Evolutionary conservation across 441 rosid species (phyloP).

Genomic region (Gossypium davidsonii): DNA sequence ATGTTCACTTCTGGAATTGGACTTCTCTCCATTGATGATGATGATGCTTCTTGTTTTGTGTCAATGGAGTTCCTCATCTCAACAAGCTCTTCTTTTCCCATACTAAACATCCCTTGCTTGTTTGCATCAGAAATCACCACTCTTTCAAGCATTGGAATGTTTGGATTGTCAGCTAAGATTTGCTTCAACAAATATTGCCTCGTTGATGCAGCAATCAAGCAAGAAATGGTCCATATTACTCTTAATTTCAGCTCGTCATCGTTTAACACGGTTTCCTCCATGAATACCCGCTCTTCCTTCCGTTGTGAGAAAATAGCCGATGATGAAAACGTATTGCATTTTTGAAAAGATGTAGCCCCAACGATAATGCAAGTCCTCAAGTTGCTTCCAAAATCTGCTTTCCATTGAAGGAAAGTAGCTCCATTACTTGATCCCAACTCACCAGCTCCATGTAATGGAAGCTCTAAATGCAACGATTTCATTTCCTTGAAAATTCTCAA

Average conservation of each 20-base stretch:
- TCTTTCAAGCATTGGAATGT: slow-evolving; percentile 16
- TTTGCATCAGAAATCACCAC: slow-evolving; percentile 26
- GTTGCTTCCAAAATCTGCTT: slow-evolving; percentile 30
- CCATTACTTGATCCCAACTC: slow-evolving; percentile 9
- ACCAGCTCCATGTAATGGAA: slow-evolving; percentile 19
- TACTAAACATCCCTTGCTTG: slow-evolving; percentile 29
- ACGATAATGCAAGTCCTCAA: slow-evolving; percentile 33
- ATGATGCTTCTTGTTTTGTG: not conserved
- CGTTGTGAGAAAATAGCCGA: not conserved
- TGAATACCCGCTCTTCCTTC: not conserved
- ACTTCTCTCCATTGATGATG: slow-evolving; percentile 16
- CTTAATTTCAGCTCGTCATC: slow-evolving; percentile 32
- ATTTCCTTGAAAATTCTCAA: slow-evolving; percentile 26
- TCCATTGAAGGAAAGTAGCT: slow-evolving; percentile 34
- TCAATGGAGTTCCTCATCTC: slow-evolving; percentile 23
- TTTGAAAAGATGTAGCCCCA: slow-evolving; percentile 27
- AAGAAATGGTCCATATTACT: slow-evolving; percentile 33
- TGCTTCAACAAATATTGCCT: slow-evolving; percentile 29
- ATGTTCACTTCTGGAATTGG: slow-evolving; percentile 31
- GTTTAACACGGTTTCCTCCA: slow-evolving; percentile 11
- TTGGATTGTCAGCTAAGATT: slow-evolving; percentile 19
- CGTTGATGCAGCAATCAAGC: slow-evolving; percentile 28
- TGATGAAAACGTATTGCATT: not conserved
- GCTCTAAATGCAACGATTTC: slow-evolving; percentile 23
- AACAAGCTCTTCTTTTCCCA: slow-evolving; percentile 25